Evolutionary conservation across 129 eudicot species (phyloP).

Genomic region (Flaveria linearis): DNA sequence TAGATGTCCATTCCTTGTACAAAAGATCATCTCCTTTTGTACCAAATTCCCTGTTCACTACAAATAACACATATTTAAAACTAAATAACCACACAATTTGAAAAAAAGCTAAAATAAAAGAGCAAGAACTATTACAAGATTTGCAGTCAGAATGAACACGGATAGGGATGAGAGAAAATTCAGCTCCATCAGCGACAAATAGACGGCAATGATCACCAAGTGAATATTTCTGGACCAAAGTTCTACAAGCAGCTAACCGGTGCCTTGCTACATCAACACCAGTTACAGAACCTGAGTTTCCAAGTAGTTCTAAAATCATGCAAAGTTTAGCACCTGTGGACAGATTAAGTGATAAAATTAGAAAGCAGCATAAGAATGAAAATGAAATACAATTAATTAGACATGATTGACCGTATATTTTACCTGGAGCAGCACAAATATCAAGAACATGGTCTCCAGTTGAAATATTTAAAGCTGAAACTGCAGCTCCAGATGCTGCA

Average conservation of each 20-base stretch:
- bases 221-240: conserved; percentile 69
- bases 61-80: conserved; percentile 9
- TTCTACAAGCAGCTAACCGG: conserved; percentile 92
- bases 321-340: conserved; percentile 93
- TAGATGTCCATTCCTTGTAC: conserved; percentile 84
- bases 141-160: conserved; percentile 38
- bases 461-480: conserved; percentile 61
- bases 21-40: conserved; percentile 35
- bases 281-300: conserved; percentile 86
- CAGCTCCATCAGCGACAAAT: conserved; percentile 91
- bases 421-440: conserved; percentile 98
- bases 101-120: background rate
- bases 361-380: background rate
- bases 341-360: conserved; percentile 1
- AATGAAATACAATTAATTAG: background rate
- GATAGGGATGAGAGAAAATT: conserved; percentile 66
- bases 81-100: background rate
- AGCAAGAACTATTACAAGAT: conserved; percentile 38
- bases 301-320: conserved; percentile 83
- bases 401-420: background rate
- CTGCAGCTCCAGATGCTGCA: conserved; percentile 98
- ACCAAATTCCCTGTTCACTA: conserved; percentile 44
- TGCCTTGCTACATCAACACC: conserved; percentile 94
- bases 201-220: conserved; percentile 89
- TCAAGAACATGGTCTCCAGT: conserved; percentile 85